Conservation (phyloP, 495 filamentous ascomycete genomes). For the Cryomyces antarcticus region DNA sequence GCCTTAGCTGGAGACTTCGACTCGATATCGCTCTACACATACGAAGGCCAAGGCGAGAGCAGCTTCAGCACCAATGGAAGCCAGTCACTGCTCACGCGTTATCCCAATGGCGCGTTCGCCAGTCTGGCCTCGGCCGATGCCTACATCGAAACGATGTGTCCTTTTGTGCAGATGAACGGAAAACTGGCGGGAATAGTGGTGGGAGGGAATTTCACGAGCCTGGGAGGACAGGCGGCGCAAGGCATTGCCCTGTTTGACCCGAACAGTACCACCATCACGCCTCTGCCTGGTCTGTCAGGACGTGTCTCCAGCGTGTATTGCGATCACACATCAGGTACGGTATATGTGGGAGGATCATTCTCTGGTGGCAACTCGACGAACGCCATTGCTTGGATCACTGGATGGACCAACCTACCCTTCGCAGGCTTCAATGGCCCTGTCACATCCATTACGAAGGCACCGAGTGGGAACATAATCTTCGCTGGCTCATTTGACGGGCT, state of each 20-base stretch:
- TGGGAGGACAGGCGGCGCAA: conserved; percentile 52
- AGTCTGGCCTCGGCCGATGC: conserved; percentile 57
- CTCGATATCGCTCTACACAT: conserved; percentile 77
- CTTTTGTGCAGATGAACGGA: conserved; percentile 48
- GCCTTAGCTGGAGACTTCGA: conserved; percentile 83
- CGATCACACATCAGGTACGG: conserved; percentile 59
- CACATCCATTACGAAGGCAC: conserved; percentile 57
- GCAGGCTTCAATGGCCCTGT: conserved; percentile 90
- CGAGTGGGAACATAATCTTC: conserved; percentile 71
- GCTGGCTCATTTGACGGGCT: conserved; percentile 80
- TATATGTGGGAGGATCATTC: conserved; percentile 84
- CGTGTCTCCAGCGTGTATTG: conserved; percentile 65
- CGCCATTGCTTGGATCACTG: conserved; percentile 61
- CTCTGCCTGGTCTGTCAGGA: conserved; percentile 60
- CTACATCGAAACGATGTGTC: conserved; percentile 69
- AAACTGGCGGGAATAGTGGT: conserved; percentile 55
- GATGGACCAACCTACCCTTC: conserved; percentile 81
- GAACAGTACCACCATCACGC: conserved; percentile 39
- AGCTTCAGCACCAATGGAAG: conserved; percentile 49
- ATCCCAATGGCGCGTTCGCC: conserved; percentile 72
- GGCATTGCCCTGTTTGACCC: conserved; percentile 69
- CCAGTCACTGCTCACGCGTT: conserved; percentile 57
- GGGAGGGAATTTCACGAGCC: conserved; percentile 90
- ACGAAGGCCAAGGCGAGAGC: conserved; percentile 53
- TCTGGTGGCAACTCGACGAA: conserved; percentile 62